Evolutionary conservation across 2,329 filamentous ascomycete genomes (phyloP), one percentile per base, ranked within the genome.

Genomic region (Phyllosticta paracitricarpa): DNA sequence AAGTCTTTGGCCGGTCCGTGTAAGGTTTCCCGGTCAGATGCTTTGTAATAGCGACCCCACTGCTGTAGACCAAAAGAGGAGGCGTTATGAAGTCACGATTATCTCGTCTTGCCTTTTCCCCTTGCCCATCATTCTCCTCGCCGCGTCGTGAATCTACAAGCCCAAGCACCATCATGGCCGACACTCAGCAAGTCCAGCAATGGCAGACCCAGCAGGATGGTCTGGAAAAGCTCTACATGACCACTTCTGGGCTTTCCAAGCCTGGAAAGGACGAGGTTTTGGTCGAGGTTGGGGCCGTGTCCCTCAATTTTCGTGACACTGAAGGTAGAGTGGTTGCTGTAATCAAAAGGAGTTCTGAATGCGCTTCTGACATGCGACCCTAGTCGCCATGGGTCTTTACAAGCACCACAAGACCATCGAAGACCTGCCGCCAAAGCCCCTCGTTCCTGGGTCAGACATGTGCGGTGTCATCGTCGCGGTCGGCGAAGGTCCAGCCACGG

Each of bases 361-460:
- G 30, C 33, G 35, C 56, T 19, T 58, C 24, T 59, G 30, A 53
- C 51, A 19, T 25, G 19, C 19, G 17, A 40, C 65, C 12, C 61
- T 51, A 86, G 86, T 89, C 22, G 78, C 78, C 68, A 85, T 81
- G 76, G 87, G 87, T 30, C 76, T 83, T 12, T 89, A 89, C 75
- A 84, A 78, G 68, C 85, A 89, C 72, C 84, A 89, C 75, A 79
- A 81, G 66, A 78, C 79, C 3, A 73, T 84, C 54, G 72, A 70
- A 8, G 10, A 48, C 68, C 74, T 62, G 64, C 71, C 58, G 59
- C 72, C 59, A 63, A 77, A 61, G 67, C 66, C 69, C 2, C 66
- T 89, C 12, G 83, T 89, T 1, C 85, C 86, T 1, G 86, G 84
- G 71, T 87, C 85, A 24, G 87, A 90, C 72, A 88, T 87, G 79